Evolutionary conservation across 495 filamentous ascomycete species (phyloP).

Genomic region (Bombardia bombarda): DNA sequence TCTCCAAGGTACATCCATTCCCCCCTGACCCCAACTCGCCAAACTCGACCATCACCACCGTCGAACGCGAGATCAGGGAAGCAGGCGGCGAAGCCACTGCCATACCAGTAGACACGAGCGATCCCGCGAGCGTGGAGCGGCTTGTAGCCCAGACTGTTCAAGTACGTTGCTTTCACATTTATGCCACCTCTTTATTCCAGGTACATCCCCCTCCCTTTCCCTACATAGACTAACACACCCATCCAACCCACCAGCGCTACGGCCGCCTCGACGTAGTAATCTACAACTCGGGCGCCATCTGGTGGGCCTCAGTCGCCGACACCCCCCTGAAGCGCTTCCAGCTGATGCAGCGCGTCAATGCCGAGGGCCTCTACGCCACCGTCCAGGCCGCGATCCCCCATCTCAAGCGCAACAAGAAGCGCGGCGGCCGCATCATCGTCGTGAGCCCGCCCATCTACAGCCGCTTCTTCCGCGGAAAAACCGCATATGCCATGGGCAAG

Average conservation of each 20-base stretch:
- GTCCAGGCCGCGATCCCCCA: conserved; percentile 61
- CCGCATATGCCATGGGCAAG: conserved; percentile 82
- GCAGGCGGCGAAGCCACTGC: conserved; percentile 57
- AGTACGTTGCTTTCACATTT: no score
- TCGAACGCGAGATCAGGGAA: conserved; percentile 67
- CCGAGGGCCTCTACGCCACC: conserved; percentile 62
- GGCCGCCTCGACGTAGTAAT: conserved; percentile 62
- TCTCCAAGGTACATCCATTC: conserved; percentile 45
- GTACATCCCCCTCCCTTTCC: not conserved
- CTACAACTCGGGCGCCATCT: conserved; percentile 84
- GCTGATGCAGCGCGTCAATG: conserved; percentile 76
- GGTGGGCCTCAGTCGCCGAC: conserved; percentile 68
- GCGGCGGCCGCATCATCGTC: conserved; percentile 60
- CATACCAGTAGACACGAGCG: conserved; percentile 62
- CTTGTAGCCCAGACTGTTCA: conserved; percentile 55
- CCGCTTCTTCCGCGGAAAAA: conserved; percentile 80
- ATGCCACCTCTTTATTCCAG: not conserved
- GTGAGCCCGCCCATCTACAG: conserved; percentile 81
- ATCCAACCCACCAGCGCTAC: conserved; percentile 34
- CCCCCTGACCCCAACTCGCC: conserved; percentile 77
- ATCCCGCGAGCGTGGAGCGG: conserved; percentile 51
- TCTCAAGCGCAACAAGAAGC: conserved; percentile 33
- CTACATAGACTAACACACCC: not conserved
- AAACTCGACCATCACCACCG: conserved; percentile 74
- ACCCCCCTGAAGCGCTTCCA: conserved; percentile 75